These are phyloP conservation scores for Panicum hallii DNA, from an alignment of 202 grass and related monocot genomes.

Conservation along the genomic window DNA sequence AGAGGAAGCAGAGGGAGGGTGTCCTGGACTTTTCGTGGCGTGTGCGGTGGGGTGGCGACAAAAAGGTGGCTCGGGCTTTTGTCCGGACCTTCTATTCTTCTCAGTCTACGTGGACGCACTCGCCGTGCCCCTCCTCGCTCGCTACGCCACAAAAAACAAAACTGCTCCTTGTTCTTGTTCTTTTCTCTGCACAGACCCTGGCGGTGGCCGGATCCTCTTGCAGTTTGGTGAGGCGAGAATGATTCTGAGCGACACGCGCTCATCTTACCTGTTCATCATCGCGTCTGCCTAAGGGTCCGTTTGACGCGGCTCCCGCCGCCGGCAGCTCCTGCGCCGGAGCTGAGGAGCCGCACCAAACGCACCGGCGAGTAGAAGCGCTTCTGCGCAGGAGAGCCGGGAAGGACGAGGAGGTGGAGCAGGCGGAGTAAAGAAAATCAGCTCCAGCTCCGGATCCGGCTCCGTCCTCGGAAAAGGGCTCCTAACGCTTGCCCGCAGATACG, in stretches of 20 bases:
- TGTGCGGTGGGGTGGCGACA: constrained; percentile 40
- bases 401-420: no score
- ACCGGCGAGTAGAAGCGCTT: no score
- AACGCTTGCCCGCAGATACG: no score
- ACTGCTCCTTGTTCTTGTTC: neutral
- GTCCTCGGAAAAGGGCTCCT: no score
- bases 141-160: neutral
- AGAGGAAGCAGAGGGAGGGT: neutral
- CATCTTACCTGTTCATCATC: no score
- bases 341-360: no score
- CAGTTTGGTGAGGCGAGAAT: neutral
- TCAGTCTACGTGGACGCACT: neutral
- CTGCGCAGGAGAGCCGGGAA: no score
- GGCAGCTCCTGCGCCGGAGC: no score
- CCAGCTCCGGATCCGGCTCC: no score
- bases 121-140: neutral
- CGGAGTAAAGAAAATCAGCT: no score
- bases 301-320: no score
- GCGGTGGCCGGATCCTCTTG: neutral
- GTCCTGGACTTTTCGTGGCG: constrained; percentile 37
- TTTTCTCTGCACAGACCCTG: neutral
- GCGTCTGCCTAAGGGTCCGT: no score
- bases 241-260: neutral
- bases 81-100: constrained; percentile 51
- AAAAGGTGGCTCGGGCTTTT: constrained; percentile 53